These are phyloP conservation scores for Ophiostoma quercus DNA, from an alignment of 2,329 filamentous ascomycete genomes.

Conservation along the genomic window DNA sequence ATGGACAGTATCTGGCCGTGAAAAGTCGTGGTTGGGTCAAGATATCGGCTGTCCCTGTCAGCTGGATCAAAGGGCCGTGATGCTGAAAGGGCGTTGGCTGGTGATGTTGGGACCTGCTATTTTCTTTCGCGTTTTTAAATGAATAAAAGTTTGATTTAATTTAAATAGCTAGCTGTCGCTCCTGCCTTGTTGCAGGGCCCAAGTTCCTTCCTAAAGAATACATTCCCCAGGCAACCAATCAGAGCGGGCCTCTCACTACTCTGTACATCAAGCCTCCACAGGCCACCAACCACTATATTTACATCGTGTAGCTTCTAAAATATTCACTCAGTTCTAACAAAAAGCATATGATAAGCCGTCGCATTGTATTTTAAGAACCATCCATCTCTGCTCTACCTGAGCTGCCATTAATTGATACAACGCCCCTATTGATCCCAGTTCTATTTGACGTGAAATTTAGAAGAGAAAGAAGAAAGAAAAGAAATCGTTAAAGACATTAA, in stretches of 20 bases:
- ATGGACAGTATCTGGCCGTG: background rate
- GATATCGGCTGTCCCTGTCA: constrained; percentile 2
- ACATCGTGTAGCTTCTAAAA: background rate
- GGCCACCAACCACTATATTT: background rate
- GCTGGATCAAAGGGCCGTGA: constrained; percentile 7
- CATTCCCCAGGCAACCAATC: constrained; percentile 1
- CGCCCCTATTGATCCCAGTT: background rate
- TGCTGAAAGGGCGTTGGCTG: constrained; percentile 9
- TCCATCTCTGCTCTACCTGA: background rate
- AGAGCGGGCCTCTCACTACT: background rate
- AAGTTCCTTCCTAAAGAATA: background rate
- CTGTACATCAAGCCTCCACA: background rate
- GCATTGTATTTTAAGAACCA: constrained; percentile 3
- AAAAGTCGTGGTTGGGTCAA: background rate
- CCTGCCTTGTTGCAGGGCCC: background rate
- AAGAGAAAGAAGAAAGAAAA: background rate
- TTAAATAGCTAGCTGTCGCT: constrained; percentile 10
- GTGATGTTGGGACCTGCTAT: constrained; percentile 13
- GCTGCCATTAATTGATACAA: constrained; percentile 6
- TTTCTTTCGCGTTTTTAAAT: constrained; percentile 25
- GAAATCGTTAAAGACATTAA: constrained; percentile 5
- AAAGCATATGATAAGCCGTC: background rate
- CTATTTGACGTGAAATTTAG: background rate
- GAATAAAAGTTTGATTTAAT: constrained; percentile 19
- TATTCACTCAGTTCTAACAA: background rate